phyloP scores from a whole-genome alignment of 805 yeast species.

The Yamadazyma takamatsuzukensis region DNA sequence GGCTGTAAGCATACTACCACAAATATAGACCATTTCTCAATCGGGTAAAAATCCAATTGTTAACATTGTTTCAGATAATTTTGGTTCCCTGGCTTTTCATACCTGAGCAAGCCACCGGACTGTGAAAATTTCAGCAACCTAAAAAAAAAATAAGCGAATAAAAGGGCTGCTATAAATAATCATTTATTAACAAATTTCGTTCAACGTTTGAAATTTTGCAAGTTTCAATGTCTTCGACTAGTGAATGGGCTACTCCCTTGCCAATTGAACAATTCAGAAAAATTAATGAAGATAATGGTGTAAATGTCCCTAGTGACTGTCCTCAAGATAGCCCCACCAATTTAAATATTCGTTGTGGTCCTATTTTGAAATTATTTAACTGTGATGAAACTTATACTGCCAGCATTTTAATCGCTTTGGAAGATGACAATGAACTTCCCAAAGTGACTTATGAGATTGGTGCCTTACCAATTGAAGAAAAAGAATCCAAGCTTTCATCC shows the following conservation, averaged over 20 bases:
- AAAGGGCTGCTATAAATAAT: neutral
- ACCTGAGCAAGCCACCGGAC: no score
- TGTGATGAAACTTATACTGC: constrained; percentile 69
- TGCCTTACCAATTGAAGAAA: constrained; percentile 19
- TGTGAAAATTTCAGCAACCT: no score
- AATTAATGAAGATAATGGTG: constrained; percentile 18
- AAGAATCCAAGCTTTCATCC: constrained; percentile 2
- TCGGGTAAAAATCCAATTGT: no score
- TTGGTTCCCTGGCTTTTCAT: no score
- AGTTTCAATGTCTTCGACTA: neutral
- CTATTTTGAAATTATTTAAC: constrained; percentile 65
- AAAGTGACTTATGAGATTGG: constrained; percentile 33
- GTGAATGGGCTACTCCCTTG: constrained; percentile 3
- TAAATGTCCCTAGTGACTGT: constrained; percentile 23
- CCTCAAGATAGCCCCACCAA: constrained; percentile 27
- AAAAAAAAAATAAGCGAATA: neutral
- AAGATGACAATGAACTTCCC: constrained; percentile 31
- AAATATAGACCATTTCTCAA: no score
- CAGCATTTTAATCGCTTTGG: constrained; percentile 60
- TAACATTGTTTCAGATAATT: no score
- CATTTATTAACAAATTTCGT: neutral
- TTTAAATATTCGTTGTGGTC: constrained; percentile 67
- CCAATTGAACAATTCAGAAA: constrained; percentile 28
- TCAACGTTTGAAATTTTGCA: neutral
- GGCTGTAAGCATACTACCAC: no score